Base-by-base conservation (phyloP, 306 rosid genomes). In the Cajanus cajan region DNA sequence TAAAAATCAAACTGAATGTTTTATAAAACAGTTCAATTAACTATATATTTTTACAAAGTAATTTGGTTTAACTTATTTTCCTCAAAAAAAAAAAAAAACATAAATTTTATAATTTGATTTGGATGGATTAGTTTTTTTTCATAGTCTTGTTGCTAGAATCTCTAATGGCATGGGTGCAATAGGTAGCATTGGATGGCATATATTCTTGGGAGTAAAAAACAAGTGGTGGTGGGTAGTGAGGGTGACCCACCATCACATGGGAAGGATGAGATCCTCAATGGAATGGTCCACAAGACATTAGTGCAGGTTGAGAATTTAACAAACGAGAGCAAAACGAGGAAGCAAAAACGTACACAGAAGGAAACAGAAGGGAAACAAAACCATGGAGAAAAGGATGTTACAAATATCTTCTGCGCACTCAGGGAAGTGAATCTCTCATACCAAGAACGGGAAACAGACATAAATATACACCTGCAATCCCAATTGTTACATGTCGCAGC, bases 161-260 rank as follows among this genome's bases (percentile, higher is more conserved):
- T n/a, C n/a, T n/a, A n/a, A n/a, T n/a, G n/a, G 31, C 54, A 47
- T 41, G 57, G 64, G 47, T 11, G 4, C 47, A 9, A 41, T 41
- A 10, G 64, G 50, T 76, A 33, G 36, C 21, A 41, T 43, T 74
- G 73, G 52, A 54, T 64, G 40, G 71, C 14, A 19, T 14, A 58
- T 36, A 41, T 81, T 44, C 5, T 74, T 34, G 44, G 15, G 50
- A 44, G 25, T 41, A 61, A 68, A 68, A 82, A 59, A 31, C 34
- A 62, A 59, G 66, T 39, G 0, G 16, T 22, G 41, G 24, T 43
- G 65, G 58, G 63, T 71, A 58, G 22, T 67, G 43, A 50, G 72
- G 67, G 58, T 75, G 81, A 68, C 85, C 85, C 82, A 82, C 78
- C 58, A 25, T 77, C 85, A 82, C 82, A 76, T 76, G 85, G 82